Percentiles rank a stretch among this genome's conserved stretches.
Evolutionary conservation across 2,329 filamentous ascomycete genomes (phyloP).

Genomic region (Colletotrichum limetticola): DNA sequence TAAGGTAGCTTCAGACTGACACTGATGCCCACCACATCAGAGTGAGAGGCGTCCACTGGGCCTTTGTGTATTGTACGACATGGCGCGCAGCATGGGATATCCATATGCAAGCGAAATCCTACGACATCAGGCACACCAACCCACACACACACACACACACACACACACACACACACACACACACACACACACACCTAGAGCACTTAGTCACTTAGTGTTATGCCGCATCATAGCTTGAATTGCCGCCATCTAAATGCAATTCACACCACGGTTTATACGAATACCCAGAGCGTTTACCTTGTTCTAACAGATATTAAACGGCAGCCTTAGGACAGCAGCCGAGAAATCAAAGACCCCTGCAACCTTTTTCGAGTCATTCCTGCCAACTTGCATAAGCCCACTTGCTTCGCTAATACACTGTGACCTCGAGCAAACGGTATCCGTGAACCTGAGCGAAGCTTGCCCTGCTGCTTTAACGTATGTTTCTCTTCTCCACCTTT

Average conservation of each 20-base stretch:
- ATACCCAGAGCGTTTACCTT: not conserved
- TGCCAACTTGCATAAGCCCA: constrained; percentile 12
- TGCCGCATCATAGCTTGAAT: constrained; percentile 1
- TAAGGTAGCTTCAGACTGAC: not conserved
- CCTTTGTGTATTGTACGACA: constrained; percentile 13
- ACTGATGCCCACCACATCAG: not conserved
- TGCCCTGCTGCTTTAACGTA: not conserved
- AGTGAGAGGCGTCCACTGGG: constrained; percentile 8
- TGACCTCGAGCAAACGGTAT: not conserved
- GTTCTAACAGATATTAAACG: not conserved
- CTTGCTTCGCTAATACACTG: not conserved
- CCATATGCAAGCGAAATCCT: not conserved
- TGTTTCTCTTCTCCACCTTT: constrained; percentile 23
- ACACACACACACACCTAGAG: not conserved
- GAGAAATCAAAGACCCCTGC: constrained; percentile 20
- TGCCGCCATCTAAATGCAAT: constrained; percentile 2
- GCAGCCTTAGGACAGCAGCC: constrained; percentile 7
- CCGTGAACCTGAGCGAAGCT: constrained; percentile 1
- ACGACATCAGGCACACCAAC: constrained; percentile 15
- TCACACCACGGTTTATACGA: not conserved
- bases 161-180: not conserved
- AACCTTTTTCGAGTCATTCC: constrained; percentile 22
- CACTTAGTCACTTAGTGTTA: not conserved
- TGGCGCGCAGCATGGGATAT: not conserved
- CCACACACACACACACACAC: not conserved